These are phyloP conservation scores for Apocynum venetum DNA, from an alignment of 257 asterid species.

Conservation along the genomic window DNA sequence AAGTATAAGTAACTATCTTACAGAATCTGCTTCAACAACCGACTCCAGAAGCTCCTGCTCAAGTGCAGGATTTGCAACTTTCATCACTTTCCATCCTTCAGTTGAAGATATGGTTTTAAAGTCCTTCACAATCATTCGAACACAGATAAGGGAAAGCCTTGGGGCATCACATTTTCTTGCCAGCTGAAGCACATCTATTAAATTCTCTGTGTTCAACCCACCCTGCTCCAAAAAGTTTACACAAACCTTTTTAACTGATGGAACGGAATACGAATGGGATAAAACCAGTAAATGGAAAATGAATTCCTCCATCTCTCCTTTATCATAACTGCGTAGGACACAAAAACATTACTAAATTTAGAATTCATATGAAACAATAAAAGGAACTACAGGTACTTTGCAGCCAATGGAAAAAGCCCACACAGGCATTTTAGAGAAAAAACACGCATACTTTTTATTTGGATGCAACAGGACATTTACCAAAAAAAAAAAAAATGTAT, in stretches of 20 bases:
- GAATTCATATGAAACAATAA: background rate
- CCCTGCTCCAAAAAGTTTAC: constrained; percentile 45
- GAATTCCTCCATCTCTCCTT: constrained; percentile 60
- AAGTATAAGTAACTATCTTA: constrained; percentile 33
- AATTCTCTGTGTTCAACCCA: constrained; percentile 64
- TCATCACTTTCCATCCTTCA: constrained; percentile 94
- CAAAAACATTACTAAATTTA: background rate
- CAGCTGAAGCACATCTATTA: constrained; percentile 71
- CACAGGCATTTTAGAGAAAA: background rate
- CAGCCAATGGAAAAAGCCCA: background rate
- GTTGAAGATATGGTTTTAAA: constrained; percentile 63
- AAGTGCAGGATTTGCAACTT: constrained; percentile 57
- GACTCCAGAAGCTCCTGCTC: constrained; percentile 78
- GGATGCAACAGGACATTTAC: background rate
- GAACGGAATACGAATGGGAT: constrained; percentile 63
- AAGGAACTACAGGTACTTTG: background rate
- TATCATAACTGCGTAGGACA: constrained; percentile 61
- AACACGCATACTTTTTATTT: background rate
- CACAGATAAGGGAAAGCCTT: constrained; percentile 52
- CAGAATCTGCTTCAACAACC: constrained; percentile 80
- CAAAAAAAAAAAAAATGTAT: background rate
- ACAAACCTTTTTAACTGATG: constrained; percentile 62
- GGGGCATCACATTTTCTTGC: constrained; percentile 73
- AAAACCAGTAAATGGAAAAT: constrained; percentile 74
- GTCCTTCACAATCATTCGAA: constrained; percentile 52